A percentile compares a stretch with the other conserved stretches of the same genome.
Conservation (phyloP, 2,329 filamentous ascomycete species). For the Periglandula ipomoeae region DNA sequence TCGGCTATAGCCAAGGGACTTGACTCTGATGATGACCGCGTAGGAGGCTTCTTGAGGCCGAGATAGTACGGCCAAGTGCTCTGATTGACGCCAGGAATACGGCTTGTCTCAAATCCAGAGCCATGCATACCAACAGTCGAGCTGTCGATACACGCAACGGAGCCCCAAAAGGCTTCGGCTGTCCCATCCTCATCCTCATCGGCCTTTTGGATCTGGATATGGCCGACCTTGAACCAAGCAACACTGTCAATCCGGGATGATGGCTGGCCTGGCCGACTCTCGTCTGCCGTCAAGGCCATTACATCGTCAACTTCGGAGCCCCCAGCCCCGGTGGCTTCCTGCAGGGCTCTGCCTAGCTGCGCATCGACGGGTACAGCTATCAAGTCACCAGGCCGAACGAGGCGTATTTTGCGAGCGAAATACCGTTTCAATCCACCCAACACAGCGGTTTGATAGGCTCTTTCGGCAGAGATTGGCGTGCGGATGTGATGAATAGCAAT, state of each 20-base stretch:
- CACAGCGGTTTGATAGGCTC: conserved; percentile 74
- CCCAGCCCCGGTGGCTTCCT: conserved; percentile 54
- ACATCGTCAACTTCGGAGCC: conserved; percentile 65
- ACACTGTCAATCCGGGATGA: conserved; percentile 46
- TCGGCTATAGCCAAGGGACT: conserved; percentile 33
- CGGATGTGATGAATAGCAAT: conserved; percentile 83
- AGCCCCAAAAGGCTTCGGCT: conserved; percentile 70
- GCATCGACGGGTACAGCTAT: conserved; percentile 86
- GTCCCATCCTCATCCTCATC: conserved; percentile 50
- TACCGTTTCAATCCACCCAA: conserved; percentile 81
- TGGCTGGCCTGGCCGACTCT: conserved; percentile 17
- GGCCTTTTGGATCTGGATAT: conserved; percentile 50
- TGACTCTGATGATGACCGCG: conserved; percentile 28
- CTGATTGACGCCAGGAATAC: conserved; percentile 64
- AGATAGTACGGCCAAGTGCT: conserved; percentile 89
- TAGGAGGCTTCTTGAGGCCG: conserved; percentile 58
- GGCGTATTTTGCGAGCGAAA: conserved; percentile 72
- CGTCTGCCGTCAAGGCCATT: conserved; percentile 40
- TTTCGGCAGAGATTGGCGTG: conserved; percentile 80
- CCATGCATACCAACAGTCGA: conserved; percentile 83
- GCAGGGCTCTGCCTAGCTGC: conserved; percentile 70
- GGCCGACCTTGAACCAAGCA: conserved; percentile 88
- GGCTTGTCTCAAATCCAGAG: conserved; percentile 76
- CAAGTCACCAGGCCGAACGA: conserved; percentile 80
- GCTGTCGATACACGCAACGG: conserved; percentile 77